phyloP scores from a whole-genome alignment of 2,329 filamentous ascomycete species.

The Pestalotiopsis sp. region DNA sequence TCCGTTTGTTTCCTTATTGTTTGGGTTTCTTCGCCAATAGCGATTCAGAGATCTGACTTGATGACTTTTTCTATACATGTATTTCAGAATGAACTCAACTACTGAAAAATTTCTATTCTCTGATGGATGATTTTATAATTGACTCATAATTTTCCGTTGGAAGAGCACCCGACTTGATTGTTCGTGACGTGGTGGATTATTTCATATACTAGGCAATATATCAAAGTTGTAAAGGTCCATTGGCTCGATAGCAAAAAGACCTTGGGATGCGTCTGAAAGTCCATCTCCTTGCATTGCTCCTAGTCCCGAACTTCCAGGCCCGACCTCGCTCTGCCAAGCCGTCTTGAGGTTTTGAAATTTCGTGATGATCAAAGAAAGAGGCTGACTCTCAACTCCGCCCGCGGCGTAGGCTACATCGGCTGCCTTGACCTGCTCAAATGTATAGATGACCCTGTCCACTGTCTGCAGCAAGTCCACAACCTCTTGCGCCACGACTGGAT shows the following conservation, averaged over 20 bases:
- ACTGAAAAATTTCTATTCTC: background rate
- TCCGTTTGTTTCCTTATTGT: background rate
- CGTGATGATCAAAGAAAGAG: constrained; percentile 12
- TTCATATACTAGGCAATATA: background rate
- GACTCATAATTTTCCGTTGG: background rate
- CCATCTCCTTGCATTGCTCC: constrained; percentile 3
- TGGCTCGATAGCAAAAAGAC: background rate
- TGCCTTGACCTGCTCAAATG: constrained; percentile 17
- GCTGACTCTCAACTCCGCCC: constrained; percentile 15
- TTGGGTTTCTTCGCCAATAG: background rate
- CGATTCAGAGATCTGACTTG: background rate
- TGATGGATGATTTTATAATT: background rate
- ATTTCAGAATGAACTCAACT: background rate
- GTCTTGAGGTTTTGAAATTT: constrained; percentile 17
- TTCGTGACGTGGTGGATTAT: no score
- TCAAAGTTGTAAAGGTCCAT: constrained; percentile 3
- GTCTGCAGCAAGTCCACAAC: constrained; percentile 34
- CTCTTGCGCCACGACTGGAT: constrained; percentile 32
- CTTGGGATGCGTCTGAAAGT: background rate
- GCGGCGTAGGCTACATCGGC: constrained; percentile 5
- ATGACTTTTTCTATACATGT: background rate
- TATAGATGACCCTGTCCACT: constrained; percentile 18
- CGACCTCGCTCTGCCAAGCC: constrained; percentile 15
- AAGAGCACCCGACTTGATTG: background rate
- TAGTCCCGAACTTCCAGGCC: constrained; percentile 1